Evolutionary conservation across 345 rosid species (phyloP), one percentile per base, ranked within the genome.

Genomic region (Eucalyptus microcorys): DNA sequence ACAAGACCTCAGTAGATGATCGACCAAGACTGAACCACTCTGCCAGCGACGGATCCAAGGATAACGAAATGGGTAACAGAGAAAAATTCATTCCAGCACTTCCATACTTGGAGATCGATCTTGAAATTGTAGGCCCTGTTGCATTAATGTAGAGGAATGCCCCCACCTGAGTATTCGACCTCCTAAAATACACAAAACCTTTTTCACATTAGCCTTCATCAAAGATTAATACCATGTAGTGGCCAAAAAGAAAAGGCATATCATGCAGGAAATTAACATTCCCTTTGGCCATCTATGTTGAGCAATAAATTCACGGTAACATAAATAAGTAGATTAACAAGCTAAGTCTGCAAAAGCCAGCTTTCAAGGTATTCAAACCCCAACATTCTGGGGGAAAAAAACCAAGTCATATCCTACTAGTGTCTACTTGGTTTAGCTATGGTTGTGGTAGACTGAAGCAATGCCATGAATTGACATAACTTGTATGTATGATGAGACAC

Each of bases 141-240:
- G 8, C 83, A 14, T 93, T 84, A 95, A 85, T 85, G 92, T 90
- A 94, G 90, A 40, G 92, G 93, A 86, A 94, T 87, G 49, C 99
- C 98, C 27, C 99, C 99, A 13, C 97, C 99, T 0, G 99, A 95
- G 91, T 95, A 96, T 89, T 98, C 99, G 49, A 98, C 97, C 92
- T 98, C 99, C 99, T 98, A 97, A 64, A 90, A 21, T 76, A 37
- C 3, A 8, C 47, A 76, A 40, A 76, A 71, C 45, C 26, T 21
- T 76, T 76, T 76, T 76, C 8, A 76, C 47, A 11, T 76, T 76
- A 76, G 83, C 83, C 15, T 37, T 76, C 47, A 76, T 76, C 47
- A 76, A 22, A 76, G 83, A 37, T 43, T 76, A 76, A 76, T 76
- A 37, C 27, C 83, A 40, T 22, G 84, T 37, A 76, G 47, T 40